Percentiles rank a stretch among this genome's conserved stretches.
Evolutionary conservation across 371 early-diverging fungal species (phyloP).

Genomic region (Mucor piriformis): DNA sequence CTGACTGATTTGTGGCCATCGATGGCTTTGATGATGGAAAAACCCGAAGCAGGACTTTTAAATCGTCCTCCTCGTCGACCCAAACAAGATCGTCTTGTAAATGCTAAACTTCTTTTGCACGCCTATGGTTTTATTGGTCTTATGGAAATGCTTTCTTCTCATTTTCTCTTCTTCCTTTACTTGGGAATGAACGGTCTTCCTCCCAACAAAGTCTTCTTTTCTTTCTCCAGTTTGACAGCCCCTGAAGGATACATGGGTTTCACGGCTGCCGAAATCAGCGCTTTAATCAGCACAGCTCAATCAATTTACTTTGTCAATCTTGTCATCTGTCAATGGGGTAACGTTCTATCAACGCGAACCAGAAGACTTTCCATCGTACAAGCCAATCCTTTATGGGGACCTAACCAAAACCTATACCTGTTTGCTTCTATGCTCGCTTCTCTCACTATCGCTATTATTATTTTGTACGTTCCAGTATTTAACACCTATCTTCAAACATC

Average conservation of each 20-base stretch:
- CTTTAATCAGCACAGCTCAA: slow-evolving; percentile 57
- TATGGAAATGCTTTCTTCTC: neutral
- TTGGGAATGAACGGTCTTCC: slow-evolving; percentile 32
- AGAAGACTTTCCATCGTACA: slow-evolving; percentile 66
- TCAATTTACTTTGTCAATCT: slow-evolving; percentile 66
- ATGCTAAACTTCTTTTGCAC: slow-evolving; percentile 92
- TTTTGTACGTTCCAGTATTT: slow-evolving; percentile 91
- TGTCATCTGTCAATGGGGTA: slow-evolving; percentile 63
- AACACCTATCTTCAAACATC: slow-evolving; percentile 48
- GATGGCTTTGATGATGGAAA: slow-evolving; percentile 97
- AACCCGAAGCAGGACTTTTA: slow-evolving; percentile 95
- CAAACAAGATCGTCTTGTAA: slow-evolving; percentile 84
- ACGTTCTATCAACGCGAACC: slow-evolving; percentile 57
- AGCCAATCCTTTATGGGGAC: slow-evolving; percentile 89
- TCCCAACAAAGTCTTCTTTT: slow-evolving; percentile 48
- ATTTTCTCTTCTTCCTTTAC: slow-evolving; percentile 62
- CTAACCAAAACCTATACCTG: slow-evolving; percentile 78
- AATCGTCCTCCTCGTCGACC: slow-evolving; percentile 85
- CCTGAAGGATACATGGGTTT: slow-evolving; percentile 53
- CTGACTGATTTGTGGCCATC: slow-evolving; percentile 98
- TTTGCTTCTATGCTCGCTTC: slow-evolving; percentile 83
- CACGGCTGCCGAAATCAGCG: slow-evolving; percentile 46
- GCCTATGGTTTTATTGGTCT: slow-evolving; percentile 83
- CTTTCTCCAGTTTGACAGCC: slow-evolving; percentile 58
- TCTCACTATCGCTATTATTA: slow-evolving; percentile 92